These are phyloP conservation scores for Syncephalastrum racemosum DNA, from an alignment of 371 early-diverging fungal species.

Conservation along the genomic window DNA sequence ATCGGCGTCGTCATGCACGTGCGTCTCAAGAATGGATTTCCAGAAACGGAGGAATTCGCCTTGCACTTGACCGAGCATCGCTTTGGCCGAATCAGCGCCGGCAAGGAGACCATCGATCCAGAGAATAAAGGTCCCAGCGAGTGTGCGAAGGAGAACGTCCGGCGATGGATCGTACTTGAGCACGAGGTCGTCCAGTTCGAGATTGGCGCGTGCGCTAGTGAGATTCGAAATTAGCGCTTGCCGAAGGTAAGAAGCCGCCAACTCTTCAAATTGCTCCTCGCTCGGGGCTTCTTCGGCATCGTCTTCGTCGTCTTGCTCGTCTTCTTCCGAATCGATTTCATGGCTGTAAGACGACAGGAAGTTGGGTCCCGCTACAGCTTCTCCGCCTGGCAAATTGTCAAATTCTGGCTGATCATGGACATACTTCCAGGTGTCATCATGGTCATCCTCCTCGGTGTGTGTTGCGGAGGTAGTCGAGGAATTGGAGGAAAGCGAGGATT, in stretches of 20 bases:
- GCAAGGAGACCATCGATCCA: conserved; percentile 32
- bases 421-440: conserved; percentile 14
- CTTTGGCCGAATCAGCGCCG: conserved; percentile 7
- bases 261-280: conserved; percentile 43
- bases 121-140: conserved; percentile 38
- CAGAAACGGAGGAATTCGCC: conserved; percentile 37
- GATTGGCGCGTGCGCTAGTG: conserved; percentile 53
- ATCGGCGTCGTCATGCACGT: conserved; percentile 28
- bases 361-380: conserved; percentile 6
- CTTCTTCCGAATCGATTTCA: conserved; percentile 4
- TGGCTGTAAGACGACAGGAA: conserved; percentile 4
- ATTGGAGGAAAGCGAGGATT: conserved; percentile 6
- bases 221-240: conserved; percentile 55
- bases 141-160: conserved; percentile 32
- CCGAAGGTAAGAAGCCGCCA: conserved; percentile 52
- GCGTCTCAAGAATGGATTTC: conserved; percentile 39
- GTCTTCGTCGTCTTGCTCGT: conserved; percentile 16
- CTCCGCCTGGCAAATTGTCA: conserved; percentile 6
- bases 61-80: conserved; percentile 25
- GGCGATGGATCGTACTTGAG: conserved; percentile 56
- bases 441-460: conserved; percentile 8
- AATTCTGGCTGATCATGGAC: background rate
- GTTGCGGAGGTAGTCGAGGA: background rate
- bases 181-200: conserved; percentile 59
- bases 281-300: conserved; percentile 19